Evolutionary conservation across 1,284 basidiomycete genomes (phyloP).

Genomic region (Neotropicomus parvogracilis): DNA sequence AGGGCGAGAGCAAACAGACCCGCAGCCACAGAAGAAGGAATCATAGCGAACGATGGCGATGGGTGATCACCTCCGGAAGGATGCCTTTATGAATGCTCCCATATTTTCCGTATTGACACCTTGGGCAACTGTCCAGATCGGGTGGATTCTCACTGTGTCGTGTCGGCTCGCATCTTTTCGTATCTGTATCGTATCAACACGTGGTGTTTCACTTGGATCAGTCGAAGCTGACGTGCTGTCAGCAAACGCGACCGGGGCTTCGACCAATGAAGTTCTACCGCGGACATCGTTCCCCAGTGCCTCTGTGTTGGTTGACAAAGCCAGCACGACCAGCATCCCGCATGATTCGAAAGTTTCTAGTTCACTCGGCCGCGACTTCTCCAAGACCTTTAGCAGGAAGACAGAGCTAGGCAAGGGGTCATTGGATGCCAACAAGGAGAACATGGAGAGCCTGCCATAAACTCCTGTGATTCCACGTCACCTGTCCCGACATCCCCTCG

Average conservation of each 20-base stretch:
- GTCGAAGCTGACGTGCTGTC: background rate
- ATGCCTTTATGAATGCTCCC: background rate
- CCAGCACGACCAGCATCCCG: no score
- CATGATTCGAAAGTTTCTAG: no score
- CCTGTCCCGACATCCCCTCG: no score
- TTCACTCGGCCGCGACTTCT: no score
- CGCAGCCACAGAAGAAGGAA: background rate
- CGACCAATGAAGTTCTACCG: no score
- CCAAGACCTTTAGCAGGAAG: no score
- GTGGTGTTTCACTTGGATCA: background rate
- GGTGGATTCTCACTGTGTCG: background rate
- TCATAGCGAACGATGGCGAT: background rate
- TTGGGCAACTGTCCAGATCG: background rate
- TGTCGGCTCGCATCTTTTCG: background rate
- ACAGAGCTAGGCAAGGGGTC: no score
- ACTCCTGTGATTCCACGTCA: no score
- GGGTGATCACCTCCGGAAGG: background rate
- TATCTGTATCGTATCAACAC: background rate
- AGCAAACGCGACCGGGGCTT: background rate
- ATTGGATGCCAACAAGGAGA: no score
- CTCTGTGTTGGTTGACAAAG: no score
- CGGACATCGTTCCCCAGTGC: no score
- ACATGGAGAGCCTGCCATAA: no score
- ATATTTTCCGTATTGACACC: background rate
- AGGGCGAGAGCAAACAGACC: slow-evolving; percentile 9